Evolutionary conservation across 2,329 filamentous ascomycete genomes (phyloP), one percentile per base, ranked within the genome.

Genomic region (Xylaria sp.): DNA sequence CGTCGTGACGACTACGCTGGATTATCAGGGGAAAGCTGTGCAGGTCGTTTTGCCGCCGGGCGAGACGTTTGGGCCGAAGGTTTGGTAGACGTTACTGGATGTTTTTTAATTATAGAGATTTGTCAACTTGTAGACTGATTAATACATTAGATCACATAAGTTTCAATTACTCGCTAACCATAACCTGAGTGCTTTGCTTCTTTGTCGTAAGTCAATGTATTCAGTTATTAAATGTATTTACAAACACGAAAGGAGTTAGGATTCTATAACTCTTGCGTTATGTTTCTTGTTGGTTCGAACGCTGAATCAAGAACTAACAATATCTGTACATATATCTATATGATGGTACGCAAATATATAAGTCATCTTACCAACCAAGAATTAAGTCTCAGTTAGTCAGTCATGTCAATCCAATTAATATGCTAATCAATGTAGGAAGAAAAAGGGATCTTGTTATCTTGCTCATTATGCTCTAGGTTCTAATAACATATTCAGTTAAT

Each of bases 1-100:
- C 0, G 81, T 90, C 2, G 85, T 90, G 2, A 79, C 78, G 8
- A 80, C 84, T 29, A 92, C 91, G 1, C 84, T 91, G 85, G 91
- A 92, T 73, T 84, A 83, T 13, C 77, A 84, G 73, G 86, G 85
- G 12, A 86, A 83, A 1, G 91, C 90, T 9, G 79, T 92, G n/a
- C 85, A 88, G 78, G 80, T 81, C 18, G 81, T 82, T 10, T 72
- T 91, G 12, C 74, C 81, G 0, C 75, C 83, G 1, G 90, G 89
- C 0, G 75, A 88, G 78, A 87, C 80, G 0, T 92, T 92, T 80
- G 90, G 90, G 5, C 90, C 90, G 0, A 72, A 77, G 47, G 78
- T 75, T 23, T 90, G 88, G 88, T 86, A 72, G 64, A 42, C 5
- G 48, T 64, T 42, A 3, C 9, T 13, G 1, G 27, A 4, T 25